Conservation (phyloP, 2,329 filamentous ascomycete species). For the Raffaelea ambrosiae region DNA sequence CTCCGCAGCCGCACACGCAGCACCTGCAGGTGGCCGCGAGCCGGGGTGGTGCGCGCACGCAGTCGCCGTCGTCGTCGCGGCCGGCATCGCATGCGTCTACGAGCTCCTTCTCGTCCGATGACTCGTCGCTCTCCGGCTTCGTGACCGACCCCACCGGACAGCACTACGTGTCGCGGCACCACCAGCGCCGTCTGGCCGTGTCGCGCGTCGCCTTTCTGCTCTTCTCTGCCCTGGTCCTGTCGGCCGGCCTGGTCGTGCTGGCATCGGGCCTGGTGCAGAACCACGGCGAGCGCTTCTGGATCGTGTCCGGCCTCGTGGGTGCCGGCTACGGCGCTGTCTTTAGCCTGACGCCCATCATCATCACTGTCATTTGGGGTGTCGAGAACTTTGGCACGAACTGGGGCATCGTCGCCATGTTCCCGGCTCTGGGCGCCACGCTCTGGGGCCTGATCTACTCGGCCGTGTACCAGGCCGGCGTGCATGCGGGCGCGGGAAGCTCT, state of each 20-base stretch:
- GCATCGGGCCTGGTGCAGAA: conserved; percentile 68
- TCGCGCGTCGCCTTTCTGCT: conserved; percentile 78
- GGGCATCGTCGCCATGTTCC: conserved; percentile 88
- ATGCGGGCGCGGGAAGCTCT: background rate
- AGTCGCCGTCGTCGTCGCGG: conserved; percentile 10
- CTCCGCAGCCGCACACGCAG: conserved; percentile 55
- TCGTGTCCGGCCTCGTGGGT: conserved; percentile 76
- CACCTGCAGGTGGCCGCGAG: conserved; percentile 38
- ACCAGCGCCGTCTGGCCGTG: conserved; percentile 40
- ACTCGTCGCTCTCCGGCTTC: background rate
- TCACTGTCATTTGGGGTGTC: conserved; percentile 96
- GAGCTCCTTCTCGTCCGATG: conserved; percentile 22
- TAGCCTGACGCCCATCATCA: conserved; percentile 79
- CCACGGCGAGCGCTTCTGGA: conserved; percentile 71
- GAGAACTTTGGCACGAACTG: conserved; percentile 99
- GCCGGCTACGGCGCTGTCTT: conserved; percentile 92
- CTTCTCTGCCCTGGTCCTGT: conserved; percentile 64
- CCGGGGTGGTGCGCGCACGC: conserved; percentile 3
- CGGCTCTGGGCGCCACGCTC: conserved; percentile 76
- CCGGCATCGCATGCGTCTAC: conserved; percentile 5
- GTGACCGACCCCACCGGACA: background rate
- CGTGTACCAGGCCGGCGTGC: conserved; percentile 63
- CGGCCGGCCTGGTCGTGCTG: conserved; percentile 66
- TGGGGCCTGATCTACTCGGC: conserved; percentile 87
- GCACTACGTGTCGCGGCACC: background rate